Percentiles rank a stretch among this genome's conserved stretches.
phyloP scores from a whole-genome alignment of 768 basidiomycete genomes.

The Auricularia auricula-judae region DNA sequence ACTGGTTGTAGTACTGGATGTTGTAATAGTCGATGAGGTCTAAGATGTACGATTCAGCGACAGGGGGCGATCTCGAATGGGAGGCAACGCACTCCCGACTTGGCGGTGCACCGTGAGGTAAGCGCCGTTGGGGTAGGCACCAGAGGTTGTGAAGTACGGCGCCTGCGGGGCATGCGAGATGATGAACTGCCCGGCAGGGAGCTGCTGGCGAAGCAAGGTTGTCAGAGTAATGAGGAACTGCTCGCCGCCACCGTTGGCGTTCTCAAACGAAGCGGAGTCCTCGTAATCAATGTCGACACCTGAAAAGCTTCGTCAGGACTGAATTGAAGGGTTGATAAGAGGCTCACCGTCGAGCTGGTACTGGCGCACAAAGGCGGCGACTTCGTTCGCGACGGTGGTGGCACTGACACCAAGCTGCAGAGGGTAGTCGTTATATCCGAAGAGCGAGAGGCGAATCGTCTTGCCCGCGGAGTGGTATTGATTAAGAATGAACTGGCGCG shows the following conservation, averaged over 20 bases:
- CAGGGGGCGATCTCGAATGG: background rate
- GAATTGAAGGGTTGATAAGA: too few species aligned
- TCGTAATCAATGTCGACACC: slow-evolving; percentile 11
- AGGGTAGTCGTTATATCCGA: slow-evolving; percentile 18
- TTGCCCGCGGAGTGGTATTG: background rate
- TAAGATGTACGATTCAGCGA: background rate
- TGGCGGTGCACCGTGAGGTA: slow-evolving; percentile 19
- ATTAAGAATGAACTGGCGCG: background rate
- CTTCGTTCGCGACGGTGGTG: background rate
- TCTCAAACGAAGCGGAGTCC: slow-evolving; percentile 6
- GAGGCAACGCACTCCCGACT: slow-evolving; percentile 11
- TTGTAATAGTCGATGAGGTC: slow-evolving; percentile 22
- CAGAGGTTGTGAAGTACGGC: slow-evolving; percentile 2
- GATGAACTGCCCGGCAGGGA: slow-evolving; percentile 1
- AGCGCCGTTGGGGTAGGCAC: slow-evolving; percentile 10
- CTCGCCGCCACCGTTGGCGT: slow-evolving; percentile 1
- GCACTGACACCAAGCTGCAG: slow-evolving; percentile 5
- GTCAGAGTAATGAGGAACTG: slow-evolving; percentile 7
- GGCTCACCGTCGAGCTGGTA: slow-evolving; percentile 9
- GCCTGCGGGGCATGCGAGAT: slow-evolving; percentile 22
- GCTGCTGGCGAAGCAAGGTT: slow-evolving; percentile 2
- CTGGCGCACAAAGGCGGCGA: slow-evolving; percentile 8
- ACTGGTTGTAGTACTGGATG: slow-evolving; percentile 1
- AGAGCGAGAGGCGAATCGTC: slow-evolving; percentile 12
- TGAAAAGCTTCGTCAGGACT: too few species aligned